Conservation (phyloP, 768 basidiomycete species). For the Dioszegia crocea region DNA sequence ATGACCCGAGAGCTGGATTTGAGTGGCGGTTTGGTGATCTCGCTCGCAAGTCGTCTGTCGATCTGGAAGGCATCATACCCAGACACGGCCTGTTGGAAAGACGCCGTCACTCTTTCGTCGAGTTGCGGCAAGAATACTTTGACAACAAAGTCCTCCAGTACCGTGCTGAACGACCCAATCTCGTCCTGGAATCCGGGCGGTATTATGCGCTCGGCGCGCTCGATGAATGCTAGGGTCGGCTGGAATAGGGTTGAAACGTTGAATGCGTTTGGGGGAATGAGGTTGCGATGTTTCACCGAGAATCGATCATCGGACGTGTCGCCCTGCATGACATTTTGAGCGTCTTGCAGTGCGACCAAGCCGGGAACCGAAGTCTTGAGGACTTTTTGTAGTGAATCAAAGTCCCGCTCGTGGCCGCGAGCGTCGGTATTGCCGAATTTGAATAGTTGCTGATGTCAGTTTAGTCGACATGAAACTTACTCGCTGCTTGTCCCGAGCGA, state of each 20-base stretch:
- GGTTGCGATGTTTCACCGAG: constrained; percentile 72
- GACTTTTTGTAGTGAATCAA: constrained; percentile 75
- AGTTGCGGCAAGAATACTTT: constrained; percentile 89
- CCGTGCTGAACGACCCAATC: constrained; percentile 58
- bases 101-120: constrained; percentile 81
- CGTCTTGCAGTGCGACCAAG: constrained; percentile 60
- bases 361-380: constrained; percentile 91
- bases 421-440: constrained; percentile 85
- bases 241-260: constrained; percentile 92
- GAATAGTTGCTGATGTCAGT: constrained; percentile 65
- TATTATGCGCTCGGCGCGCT: constrained; percentile 34
- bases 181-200: constrained; percentile 52
- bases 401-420: constrained; percentile 63
- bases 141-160: constrained; percentile 87
- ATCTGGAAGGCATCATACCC: constrained; percentile 82
- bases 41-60: constrained; percentile 62
- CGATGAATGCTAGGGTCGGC: constrained; percentile 78
- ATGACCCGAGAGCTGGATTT: constrained; percentile 84
- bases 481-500: constrained; percentile 72
- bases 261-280: constrained; percentile 88
- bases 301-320: constrained; percentile 64
- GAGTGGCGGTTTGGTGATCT: constrained; percentile 70
- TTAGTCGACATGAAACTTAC: constrained; percentile 50
- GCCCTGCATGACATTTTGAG: constrained; percentile 53
- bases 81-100: constrained; percentile 81